Evolutionary conservation across 202 grass and related monocot genomes (phyloP).

Genomic region (Elaeis oleifera): DNA sequence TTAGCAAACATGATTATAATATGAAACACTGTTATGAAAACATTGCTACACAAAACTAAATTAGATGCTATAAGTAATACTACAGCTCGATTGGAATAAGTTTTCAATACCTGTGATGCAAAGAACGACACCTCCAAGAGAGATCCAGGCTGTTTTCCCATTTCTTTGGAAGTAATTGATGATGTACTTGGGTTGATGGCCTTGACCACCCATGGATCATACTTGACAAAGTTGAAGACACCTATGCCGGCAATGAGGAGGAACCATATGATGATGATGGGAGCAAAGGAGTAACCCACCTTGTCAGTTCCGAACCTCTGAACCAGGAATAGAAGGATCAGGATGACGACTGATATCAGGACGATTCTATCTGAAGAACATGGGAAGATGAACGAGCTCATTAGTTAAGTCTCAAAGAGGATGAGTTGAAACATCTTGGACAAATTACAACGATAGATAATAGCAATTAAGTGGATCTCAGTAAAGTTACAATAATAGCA

Average conservation of each 20-base stretch:
- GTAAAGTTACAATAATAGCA: too few species aligned
- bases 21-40: too few species aligned
- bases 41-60: background rate
- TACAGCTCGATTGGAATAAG: background rate
- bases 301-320: conserved; percentile 41
- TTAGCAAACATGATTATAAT: too few species aligned
- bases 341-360: conserved; percentile 36
- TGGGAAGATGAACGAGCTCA: background rate
- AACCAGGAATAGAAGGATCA: conserved; percentile 32
- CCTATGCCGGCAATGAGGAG: conserved; percentile 43
- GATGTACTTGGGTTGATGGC: conserved; percentile 50
- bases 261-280: conserved; percentile 32
- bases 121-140: conserved; percentile 44
- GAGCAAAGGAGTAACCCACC: conserved; percentile 45
- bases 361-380: conserved; percentile 28
- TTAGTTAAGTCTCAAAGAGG: too few species aligned
- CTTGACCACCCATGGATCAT: conserved; percentile 35
- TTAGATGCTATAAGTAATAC: too few species aligned
- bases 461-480: too few species aligned
- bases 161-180: conserved; percentile 29
- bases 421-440: too few species aligned
- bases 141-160: conserved; percentile 28
- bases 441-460: too few species aligned
- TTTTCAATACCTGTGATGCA: conserved; percentile 35
- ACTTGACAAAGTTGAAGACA: conserved; percentile 30